A percentile compares a stretch with the other conserved stretches of the same genome.
Conservation (phyloP, 73 alveolate species). For the Halteria grandinella region DNA sequence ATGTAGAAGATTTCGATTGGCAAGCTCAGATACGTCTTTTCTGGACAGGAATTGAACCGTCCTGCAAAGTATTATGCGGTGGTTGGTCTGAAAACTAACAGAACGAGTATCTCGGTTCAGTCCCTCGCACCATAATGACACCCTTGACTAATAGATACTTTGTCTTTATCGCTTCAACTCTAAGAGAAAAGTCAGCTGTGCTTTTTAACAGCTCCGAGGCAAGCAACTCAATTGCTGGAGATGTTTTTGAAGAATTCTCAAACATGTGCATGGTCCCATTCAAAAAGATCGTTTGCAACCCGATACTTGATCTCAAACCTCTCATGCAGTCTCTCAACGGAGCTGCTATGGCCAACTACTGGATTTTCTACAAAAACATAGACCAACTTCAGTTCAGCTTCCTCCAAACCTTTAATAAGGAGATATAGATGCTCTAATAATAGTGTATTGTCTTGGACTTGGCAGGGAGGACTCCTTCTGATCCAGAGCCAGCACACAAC, state of each 20-base stretch:
- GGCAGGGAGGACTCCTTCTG: no score
- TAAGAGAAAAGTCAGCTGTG: slow-evolving; percentile 75
- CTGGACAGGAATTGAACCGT: slow-evolving; percentile 75
- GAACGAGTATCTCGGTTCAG: slow-evolving; percentile 73
- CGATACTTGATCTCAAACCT: slow-evolving; percentile 7
- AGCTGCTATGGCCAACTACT: slow-evolving; percentile 71
- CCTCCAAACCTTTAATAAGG: slow-evolving; percentile 66
- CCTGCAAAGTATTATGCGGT: slow-evolving; percentile 73
- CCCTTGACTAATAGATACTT: slow-evolving; percentile 79
- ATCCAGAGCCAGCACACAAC: no score
- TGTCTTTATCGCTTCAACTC: slow-evolving; percentile 63
- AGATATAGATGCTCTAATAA: slow-evolving; percentile 78
- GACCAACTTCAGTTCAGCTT: slow-evolving; percentile 31
- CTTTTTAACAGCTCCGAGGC: slow-evolving; percentile 61
- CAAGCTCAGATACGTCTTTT: slow-evolving; percentile 59
- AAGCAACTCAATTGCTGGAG: slow-evolving; percentile 55
- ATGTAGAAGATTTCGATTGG: slow-evolving; percentile 72
- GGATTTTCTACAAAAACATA: slow-evolving; percentile 72
- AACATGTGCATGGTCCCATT: slow-evolving; percentile 67
- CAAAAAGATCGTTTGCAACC: slow-evolving; percentile 42
- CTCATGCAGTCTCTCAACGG: slow-evolving; percentile 73
- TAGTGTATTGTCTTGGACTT: slow-evolving; percentile 69
- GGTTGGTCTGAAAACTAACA: slow-evolving; percentile 65
- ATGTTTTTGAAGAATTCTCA: slow-evolving; percentile 66
- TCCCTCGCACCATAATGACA: slow-evolving; percentile 42